These are phyloP conservation scores for Apophysomyces variabilis DNA, from an alignment of 371 early-diverging fungal species.

Conservation along the genomic window DNA sequence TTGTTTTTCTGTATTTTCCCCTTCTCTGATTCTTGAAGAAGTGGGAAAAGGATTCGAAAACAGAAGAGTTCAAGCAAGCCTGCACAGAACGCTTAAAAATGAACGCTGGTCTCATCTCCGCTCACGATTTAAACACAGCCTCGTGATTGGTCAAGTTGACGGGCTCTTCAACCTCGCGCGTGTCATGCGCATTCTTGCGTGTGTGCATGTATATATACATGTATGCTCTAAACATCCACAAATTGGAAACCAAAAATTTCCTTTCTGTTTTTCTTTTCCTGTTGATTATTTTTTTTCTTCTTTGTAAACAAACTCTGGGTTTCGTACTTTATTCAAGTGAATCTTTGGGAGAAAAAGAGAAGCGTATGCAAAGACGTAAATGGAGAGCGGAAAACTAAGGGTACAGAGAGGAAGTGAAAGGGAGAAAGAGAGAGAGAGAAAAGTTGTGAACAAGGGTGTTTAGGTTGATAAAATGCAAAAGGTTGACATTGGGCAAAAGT, in stretches of 20 bases:
- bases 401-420: neutral
- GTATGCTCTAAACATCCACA: too few relatives aligned
- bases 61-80: slow-evolving; percentile 2
- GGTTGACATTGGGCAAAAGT: too few relatives aligned
- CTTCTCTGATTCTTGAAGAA: neutral
- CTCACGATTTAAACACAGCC: neutral
- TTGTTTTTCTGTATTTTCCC: neutral
- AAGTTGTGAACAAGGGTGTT: neutral
- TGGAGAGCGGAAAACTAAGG: neutral
- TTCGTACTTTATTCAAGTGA: slow-evolving; percentile 6
- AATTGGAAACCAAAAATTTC: neutral
- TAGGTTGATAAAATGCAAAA: neutral
- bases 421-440: neutral
- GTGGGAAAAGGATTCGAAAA: slow-evolving; percentile 10
- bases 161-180: slow-evolving; percentile 5
- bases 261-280: neutral
- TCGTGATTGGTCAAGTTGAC: slow-evolving; percentile 6
- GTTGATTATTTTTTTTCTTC: neutral
- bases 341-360: neutral
- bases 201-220: neutral
- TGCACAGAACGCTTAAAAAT: slow-evolving; percentile 1
- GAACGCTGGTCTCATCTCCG: neutral
- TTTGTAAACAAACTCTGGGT: slow-evolving; percentile 9
- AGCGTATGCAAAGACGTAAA: slow-evolving; percentile 8
- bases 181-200: slow-evolving; percentile 12